Evolutionary conservation across 768 basidiomycete species (phyloP).

Genomic region (Hericium alpestre): DNA sequence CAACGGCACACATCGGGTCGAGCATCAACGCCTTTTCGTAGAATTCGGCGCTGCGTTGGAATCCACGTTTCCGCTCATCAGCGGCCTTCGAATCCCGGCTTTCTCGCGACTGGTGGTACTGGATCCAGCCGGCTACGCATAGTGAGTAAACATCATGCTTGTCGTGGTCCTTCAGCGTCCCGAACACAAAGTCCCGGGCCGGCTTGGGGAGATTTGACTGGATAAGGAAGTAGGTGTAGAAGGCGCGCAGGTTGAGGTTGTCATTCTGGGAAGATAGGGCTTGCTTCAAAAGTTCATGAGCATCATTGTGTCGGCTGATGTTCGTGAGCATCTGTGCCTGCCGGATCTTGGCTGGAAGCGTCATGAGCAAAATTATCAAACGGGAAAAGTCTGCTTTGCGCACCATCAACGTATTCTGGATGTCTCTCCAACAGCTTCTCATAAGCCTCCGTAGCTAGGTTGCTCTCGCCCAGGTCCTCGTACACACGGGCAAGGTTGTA

Average conservation of each 20-base stretch:
- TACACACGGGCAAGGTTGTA: conserved; percentile 91
- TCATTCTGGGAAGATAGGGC: conserved; percentile 64
- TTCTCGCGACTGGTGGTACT: conserved; percentile 81
- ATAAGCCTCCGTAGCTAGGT: conserved; percentile 75
- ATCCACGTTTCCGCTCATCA: conserved; percentile 68
- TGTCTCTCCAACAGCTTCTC: conserved; percentile 79
- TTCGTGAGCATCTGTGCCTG: conserved; percentile 71
- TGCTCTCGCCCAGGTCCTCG: conserved; percentile 70
- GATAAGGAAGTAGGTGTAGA: conserved; percentile 88
- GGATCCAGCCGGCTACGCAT: conserved; percentile 80
- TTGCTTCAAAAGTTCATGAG: conserved; percentile 85
- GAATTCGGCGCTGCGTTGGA: conserved; percentile 77
- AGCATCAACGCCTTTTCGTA: conserved; percentile 84
- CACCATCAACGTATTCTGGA: conserved; percentile 94
- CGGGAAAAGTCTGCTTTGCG: conserved; percentile 16
- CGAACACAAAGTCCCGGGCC: conserved; percentile 84
- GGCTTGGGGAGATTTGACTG: conserved; percentile 58
- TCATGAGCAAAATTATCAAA: not conserved
- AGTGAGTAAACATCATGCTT: conserved; percentile 85
- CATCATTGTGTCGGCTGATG: conserved; percentile 64
- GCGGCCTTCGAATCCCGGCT: conserved; percentile 53
- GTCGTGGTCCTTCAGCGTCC: conserved; percentile 77
- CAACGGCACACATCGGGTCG: conserved; percentile 81
- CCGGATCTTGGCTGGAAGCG: conserved; percentile 72
- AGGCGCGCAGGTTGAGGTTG: conserved; percentile 84